Evolutionary conservation across 805 yeast genomes (phyloP).

Genomic region (Wickerhamiella musiphila): DNA sequence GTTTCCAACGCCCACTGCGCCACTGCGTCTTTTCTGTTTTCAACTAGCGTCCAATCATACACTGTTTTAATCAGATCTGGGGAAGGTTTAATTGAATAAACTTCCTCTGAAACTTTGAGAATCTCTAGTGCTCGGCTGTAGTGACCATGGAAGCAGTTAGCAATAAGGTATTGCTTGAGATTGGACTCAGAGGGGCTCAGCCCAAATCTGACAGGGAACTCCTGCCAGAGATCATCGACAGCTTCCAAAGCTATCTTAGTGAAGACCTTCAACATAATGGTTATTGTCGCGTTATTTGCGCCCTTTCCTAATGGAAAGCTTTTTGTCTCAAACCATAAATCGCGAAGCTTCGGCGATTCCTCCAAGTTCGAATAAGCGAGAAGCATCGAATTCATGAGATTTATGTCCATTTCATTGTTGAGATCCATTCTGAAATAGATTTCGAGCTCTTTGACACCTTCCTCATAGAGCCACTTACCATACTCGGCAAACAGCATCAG

Average conservation of each 20-base stretch:
- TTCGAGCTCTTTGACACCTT: slow-evolving; percentile 50
- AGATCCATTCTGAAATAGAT: slow-evolving; percentile 46
- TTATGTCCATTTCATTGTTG: slow-evolving; percentile 35
- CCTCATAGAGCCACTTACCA: slow-evolving; percentile 40
- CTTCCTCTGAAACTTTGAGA: slow-evolving; percentile 28
- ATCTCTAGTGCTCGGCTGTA: slow-evolving; percentile 38
- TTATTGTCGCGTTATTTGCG: slow-evolving; percentile 43
- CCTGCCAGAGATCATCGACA: slow-evolving; percentile 45
- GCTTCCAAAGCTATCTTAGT: slow-evolving; percentile 36
- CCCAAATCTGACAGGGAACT: slow-evolving; percentile 31
- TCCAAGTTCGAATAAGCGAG: slow-evolving; percentile 45
- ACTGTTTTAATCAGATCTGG: slow-evolving; percentile 17
- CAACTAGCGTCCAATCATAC: slow-evolving; percentile 29
- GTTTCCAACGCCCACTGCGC: slow-evolving; percentile 25
- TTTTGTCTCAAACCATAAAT: slow-evolving; percentile 41
- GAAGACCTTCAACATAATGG: slow-evolving; percentile 47
- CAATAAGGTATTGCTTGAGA: slow-evolving; percentile 44
- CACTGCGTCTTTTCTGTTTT: slow-evolving; percentile 22
- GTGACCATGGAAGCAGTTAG: slow-evolving; percentile 51
- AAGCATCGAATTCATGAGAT: slow-evolving; percentile 42
- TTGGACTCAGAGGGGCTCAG: slow-evolving; percentile 36
- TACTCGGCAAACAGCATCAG: slow-evolving; percentile 41
- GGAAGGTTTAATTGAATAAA: slow-evolving; percentile 14
- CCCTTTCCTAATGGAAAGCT: slow-evolving; percentile 35
- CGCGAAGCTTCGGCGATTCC: slow-evolving; percentile 37